Evolutionary conservation across 148 eudicot genomes (phyloP).

Genomic region (Rhododendron simsii): DNA sequence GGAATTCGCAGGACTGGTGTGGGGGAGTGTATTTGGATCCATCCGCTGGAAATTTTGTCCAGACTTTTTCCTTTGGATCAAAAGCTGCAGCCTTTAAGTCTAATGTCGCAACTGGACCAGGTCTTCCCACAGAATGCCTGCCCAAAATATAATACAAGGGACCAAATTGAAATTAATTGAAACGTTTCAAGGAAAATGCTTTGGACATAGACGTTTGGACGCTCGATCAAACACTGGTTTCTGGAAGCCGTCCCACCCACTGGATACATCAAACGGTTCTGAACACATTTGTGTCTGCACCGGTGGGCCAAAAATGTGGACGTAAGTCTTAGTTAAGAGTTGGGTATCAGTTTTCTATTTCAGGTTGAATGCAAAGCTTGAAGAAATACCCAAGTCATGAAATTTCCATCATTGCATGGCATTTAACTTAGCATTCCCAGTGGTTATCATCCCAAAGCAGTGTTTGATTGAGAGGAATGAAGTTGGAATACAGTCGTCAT

Average conservation of each 20-base stretch:
- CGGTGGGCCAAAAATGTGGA: neutral
- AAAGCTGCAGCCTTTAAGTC: conserved; percentile 90
- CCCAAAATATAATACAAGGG: neutral
- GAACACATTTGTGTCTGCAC: neutral
- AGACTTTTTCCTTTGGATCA: conserved; percentile 79
- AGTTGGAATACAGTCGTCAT: too few relatives aligned
- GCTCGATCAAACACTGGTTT: neutral
- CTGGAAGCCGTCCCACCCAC: neutral
- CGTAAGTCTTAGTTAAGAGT: neutral
- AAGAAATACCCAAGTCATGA: too few relatives aligned
- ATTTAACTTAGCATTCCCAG: too few relatives aligned
- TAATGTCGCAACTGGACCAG: conserved; percentile 70
- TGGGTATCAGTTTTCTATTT: neutral
- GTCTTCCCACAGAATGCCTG: conserved; percentile 97
- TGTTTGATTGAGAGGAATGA: too few relatives aligned
- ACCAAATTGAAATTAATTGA: neutral
- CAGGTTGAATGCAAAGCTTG: too few relatives aligned
- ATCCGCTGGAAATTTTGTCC: conserved; percentile 96
- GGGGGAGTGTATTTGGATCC: conserved; percentile 95
- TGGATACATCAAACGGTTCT: neutral
- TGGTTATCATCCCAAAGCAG: too few relatives aligned
- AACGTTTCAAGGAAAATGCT: neutral
- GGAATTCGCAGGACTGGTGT: conserved; percentile 76
- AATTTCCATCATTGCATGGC: too few relatives aligned
- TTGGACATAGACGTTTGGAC: neutral